Conservation (phyloP, 116 monocot species). For the Dioscorea cayenensis region DNA sequence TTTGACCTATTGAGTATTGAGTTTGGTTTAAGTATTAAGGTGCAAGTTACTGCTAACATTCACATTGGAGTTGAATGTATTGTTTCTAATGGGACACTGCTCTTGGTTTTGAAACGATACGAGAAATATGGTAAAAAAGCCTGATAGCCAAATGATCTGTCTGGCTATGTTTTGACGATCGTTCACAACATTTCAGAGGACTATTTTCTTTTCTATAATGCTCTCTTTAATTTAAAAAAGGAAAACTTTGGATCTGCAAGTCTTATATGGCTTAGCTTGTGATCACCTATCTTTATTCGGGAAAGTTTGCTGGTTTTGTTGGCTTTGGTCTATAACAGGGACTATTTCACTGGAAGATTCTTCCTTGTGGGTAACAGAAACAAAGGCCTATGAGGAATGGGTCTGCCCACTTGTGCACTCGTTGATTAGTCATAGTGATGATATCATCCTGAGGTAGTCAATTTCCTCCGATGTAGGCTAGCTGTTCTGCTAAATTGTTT, state of each 20-base stretch:
- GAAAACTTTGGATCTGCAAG: neutral
- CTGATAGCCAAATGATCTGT: neutral
- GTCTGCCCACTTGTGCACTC: constrained; percentile 74
- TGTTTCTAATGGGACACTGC: neutral
- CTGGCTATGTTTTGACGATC: neutral
- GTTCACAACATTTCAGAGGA: neutral
- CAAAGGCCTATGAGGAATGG: constrained; percentile 65
- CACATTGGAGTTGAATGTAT: no score
- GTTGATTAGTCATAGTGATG: constrained; percentile 51
- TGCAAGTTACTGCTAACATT: no score
- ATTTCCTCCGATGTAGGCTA: neutral
- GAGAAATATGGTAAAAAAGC: neutral
- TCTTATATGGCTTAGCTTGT: neutral
- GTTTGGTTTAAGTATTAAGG: no score
- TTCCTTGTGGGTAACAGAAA: constrained; percentile 55
- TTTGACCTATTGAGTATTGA: no score
- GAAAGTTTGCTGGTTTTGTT: neutral
- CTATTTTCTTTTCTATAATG: neutral
- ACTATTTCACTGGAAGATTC: constrained; percentile 29
- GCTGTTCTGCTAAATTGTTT: neutral
- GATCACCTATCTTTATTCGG: neutral
- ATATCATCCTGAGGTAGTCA: constrained; percentile 57
- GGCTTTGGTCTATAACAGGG: constrained; percentile 2
- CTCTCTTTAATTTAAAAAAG: neutral
- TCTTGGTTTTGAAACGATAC: neutral